Conservation (phyloP, 495 filamentous ascomycete species). For the Aspergillus sparsus region DNA sequence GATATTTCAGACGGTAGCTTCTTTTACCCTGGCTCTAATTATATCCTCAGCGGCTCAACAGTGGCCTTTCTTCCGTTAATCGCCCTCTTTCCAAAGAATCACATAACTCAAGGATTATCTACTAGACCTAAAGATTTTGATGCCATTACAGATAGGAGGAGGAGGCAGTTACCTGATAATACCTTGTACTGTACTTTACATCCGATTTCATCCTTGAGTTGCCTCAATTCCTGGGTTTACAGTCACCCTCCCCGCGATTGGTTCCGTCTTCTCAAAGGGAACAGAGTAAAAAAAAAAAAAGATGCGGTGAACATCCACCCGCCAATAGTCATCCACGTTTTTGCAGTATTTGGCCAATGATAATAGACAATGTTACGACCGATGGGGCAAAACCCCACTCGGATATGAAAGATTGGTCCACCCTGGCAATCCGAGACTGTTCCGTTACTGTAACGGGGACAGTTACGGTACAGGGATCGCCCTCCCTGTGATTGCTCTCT, state of each 20-base stretch:
- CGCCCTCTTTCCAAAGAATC: too few relatives aligned
- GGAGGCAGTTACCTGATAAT: too few relatives aligned
- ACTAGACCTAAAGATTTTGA: too few relatives aligned
- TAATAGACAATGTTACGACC: background rate
- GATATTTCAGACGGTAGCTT: background rate
- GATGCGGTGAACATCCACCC: constrained; percentile 42
- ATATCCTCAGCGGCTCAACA: background rate
- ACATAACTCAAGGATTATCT: too few relatives aligned
- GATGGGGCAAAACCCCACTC: constrained; percentile 14
- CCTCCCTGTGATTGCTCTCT: constrained; percentile 24
- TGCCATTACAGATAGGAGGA: too few relatives aligned
- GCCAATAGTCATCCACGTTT: constrained; percentile 33
- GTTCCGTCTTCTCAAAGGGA: constrained; percentile 1
- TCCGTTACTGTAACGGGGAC: constrained; percentile 20
- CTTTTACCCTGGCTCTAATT: background rate
- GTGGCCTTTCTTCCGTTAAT: too few relatives aligned
- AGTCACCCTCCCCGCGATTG: constrained; percentile 5
- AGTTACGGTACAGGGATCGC: constrained; percentile 22
- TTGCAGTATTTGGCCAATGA: constrained; percentile 32
- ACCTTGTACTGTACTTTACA: background rate
- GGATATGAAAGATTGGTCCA: constrained; percentile 34
- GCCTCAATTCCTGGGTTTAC: constrained; percentile 4
- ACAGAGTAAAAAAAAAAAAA: constrained; percentile 25
- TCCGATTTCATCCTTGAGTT: background rate
- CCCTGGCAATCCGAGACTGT: constrained; percentile 20